A percentile compares a stretch with the other conserved stretches of the same genome.
Conservation (phyloP, 2,329 filamentous ascomycete genomes). For the Diaporthe citrichinensis region DNA sequence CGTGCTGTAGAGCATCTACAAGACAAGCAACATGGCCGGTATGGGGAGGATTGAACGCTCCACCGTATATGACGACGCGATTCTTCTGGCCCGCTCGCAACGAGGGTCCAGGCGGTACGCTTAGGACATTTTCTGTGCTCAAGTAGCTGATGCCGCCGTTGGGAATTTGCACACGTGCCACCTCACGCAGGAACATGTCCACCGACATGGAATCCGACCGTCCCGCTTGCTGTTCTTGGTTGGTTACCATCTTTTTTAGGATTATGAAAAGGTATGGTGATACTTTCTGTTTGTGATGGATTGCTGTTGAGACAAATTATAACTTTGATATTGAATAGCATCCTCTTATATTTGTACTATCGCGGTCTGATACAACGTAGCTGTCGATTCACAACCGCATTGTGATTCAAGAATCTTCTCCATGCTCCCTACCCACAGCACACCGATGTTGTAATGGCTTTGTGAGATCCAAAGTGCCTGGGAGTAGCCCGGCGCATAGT, state of each 20-base stretch:
- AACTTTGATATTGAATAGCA: not conserved
- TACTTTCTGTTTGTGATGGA: not conserved
- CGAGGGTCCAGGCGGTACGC: not conserved
- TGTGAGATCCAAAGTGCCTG: not conserved
- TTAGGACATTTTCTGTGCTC: not conserved
- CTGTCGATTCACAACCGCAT: not conserved
- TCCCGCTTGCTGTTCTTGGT: not conserved
- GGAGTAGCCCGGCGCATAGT: not conserved
- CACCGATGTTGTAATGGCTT: not conserved
- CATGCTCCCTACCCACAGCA: not conserved
- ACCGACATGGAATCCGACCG: not conserved
- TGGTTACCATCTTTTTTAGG: not conserved
- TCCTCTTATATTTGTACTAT: not conserved
- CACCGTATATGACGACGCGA: slow-evolving; percentile 1
- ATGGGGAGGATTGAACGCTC: slow-evolving; percentile 9
- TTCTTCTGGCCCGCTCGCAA: not conserved
- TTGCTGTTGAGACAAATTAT: not conserved
- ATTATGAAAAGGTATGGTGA: not conserved
- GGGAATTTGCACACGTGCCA: not conserved
- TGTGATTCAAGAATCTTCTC: not conserved
- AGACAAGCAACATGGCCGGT: not conserved
- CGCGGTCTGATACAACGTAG: not conserved
- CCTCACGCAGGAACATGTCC: not conserved
- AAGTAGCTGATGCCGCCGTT: not conserved
- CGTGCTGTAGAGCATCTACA: not conserved